Base-by-base conservation (phyloP, 768 basidiomycete species). In the Fibroporia radiculosa region DNA sequence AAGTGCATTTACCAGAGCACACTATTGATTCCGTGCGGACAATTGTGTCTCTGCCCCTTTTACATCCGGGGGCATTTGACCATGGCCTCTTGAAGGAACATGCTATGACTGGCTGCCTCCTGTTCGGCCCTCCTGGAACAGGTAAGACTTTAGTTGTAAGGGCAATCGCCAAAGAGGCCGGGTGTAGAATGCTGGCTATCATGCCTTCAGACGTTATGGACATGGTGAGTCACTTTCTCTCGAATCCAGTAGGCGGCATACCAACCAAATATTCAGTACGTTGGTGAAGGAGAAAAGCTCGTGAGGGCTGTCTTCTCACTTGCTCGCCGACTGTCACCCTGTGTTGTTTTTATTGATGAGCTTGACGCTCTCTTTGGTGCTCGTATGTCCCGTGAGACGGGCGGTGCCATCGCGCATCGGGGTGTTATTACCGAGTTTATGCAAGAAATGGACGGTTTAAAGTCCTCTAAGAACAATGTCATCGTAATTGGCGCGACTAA, bases 361-460 rank as follows among this genome's bases (percentile, higher is more conserved):
- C 86, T 95, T 42, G 93, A 97, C 55, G 86, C 93, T 1, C 74
- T 97, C 4, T 91, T 96, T 54, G 87, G 89, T 31, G 88, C 91
- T 33, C 82, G 93, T 18, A 73, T 79, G 56, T 83, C 87, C 13
- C 74, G 84, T 10, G 84, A 87, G 42, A 81, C 80, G 31, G 87
- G 84, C 7, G 81, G 90, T 44, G 80, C 79, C 11, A 74, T 85
- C 55, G 89, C 90, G 4, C 91, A 95, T 56, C 73, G 91, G 31
- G 85, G 89, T 35, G 79, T 93, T 41, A 84, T 89, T 59, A 92
- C 89, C 8, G 87, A 93, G 62, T 91, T 91, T 62, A 91, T 93
- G 88, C 87, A 89, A 58, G 91, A 95, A 61, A 95, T 97, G 92
- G 93, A 97, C 56, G 93, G 93, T 2, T 66, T 97, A 47, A 85